These are phyloP conservation scores for Ogataea pini DNA, from an alignment of 805 yeast genomes.

Conservation along the genomic window DNA sequence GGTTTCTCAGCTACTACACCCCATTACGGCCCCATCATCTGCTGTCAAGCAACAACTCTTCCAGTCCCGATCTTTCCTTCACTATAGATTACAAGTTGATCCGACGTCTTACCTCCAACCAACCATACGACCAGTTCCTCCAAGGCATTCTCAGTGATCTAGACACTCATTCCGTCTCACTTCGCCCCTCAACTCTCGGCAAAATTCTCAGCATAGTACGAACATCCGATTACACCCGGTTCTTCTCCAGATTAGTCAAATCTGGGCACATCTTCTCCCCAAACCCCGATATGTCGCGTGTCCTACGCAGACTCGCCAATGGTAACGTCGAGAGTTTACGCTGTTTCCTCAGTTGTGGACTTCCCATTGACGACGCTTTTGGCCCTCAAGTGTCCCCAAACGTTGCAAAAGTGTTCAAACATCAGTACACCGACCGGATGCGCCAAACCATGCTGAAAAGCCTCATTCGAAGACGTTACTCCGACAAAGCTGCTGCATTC, in stretches of 20 bases:
- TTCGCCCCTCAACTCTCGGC: constrained; percentile 5
- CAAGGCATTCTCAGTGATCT: neutral
- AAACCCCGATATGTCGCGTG: constrained; percentile 2
- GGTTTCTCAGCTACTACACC: constrained; percentile 1
- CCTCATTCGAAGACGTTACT: constrained; percentile 17
- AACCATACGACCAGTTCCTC: constrained; percentile 2
- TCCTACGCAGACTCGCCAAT: constrained; percentile 15
- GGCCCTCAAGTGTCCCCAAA: neutral
- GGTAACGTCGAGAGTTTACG: constrained; percentile 15
- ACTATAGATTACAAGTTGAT: neutral
- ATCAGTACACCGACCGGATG: constrained; percentile 22
- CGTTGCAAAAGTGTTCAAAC: constrained; percentile 10
- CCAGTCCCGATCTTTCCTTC: no score
- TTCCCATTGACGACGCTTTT: neutral
- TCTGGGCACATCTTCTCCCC: constrained; percentile 12
- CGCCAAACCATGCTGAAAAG: constrained; percentile 20
- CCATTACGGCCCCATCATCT: no score
- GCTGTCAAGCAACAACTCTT: no score
- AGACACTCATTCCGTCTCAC: neutral
- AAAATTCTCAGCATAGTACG: constrained; percentile 3
- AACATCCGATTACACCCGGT: neutral
- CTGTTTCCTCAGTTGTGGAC: constrained; percentile 14
- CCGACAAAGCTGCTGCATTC: constrained; percentile 18
- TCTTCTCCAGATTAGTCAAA: constrained; percentile 12
- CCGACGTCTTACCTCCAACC: neutral